Base-by-base conservation (phyloP, 2,329 filamentous ascomycete species). In the Elsinoe australis region DNA sequence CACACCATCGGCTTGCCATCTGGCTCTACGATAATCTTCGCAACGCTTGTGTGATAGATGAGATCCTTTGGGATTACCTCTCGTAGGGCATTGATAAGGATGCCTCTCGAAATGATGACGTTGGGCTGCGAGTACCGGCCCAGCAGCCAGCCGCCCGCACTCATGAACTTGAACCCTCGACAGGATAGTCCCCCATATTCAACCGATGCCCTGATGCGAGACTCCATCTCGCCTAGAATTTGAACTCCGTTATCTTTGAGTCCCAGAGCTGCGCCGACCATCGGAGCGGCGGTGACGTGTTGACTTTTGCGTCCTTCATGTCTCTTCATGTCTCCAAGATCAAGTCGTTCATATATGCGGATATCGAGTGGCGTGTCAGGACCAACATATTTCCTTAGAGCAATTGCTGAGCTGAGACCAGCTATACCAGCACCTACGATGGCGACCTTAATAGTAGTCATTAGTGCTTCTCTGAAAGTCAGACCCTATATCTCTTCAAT, bases 361-460 rank as follows among this genome's bases (percentile, higher is more conserved):
- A 48, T 35, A 22, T 38, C n/a, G 15, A 46, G 12, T 4, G 21
- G 5, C 12, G n/a, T 6, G n/a, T n/a, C 22, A 15, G 45, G 33
- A 12, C 18, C 22, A 8, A 36, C 14, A 17, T 48, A 36, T 18
- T 48, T 70, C 61, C 47, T 76, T 67, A 0, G 64, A 1, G 71
- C 66, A 0, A 82, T 66, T 0, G 76, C 74, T 0, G 81, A 63
- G 0, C 69, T 65, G 4, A 80, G 70, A 32, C 76, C 76, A 5
- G 67, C 63, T 17, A 72, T 63, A 31, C 71, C 70, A 2, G 67
- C 67, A n/a, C 70, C 70, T 26, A 73, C 69, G 47, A 73, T 72
- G 39, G 67, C 66, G 29, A 72, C 26, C 19, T 52, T 21, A 15
- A 44, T 31, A 14, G 15, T 14, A 3, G 26, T 8, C 39, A 44